Evolutionary conservation across 257 asterid genomes (phyloP).

Genomic region (Petunia secreta): DNA sequence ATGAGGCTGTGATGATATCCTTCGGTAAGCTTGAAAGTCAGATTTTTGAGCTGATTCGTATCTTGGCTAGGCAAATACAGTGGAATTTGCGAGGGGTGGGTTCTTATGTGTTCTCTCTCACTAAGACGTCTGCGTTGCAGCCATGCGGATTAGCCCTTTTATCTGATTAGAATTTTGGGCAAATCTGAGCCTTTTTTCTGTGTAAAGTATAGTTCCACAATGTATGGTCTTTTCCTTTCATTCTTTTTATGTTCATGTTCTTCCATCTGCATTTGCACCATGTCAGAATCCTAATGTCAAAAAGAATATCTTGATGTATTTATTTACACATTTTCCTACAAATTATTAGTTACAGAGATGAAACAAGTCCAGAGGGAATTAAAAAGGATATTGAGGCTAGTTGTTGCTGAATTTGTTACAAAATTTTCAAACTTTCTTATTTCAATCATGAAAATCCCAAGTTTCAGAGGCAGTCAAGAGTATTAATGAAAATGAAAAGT

Average conservation of each 20-base stretch:
- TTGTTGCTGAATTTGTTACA: not conserved
- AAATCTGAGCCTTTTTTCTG: slow-evolving; percentile 11
- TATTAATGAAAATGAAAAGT: not conserved
- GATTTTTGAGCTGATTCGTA: slow-evolving; percentile 19
- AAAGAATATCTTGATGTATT: not conserved
- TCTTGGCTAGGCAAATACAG: slow-evolving; percentile 36
- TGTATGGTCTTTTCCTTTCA: not conserved
- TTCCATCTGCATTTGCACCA: not conserved
- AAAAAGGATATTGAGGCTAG: not conserved
- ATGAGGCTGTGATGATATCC: slow-evolving; percentile 37
- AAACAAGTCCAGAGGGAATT: not conserved
- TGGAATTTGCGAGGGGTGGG: slow-evolving; percentile 10
- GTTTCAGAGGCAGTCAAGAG: not conserved
- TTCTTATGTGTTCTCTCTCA: not conserved
- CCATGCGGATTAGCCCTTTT: not conserved
- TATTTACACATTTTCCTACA: not conserved
- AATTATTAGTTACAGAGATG: not conserved
- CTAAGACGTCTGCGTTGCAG: slow-evolving; percentile 14
- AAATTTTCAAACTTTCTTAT: not conserved
- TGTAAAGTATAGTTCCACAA: not conserved
- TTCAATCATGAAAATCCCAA: slow-evolving; percentile 10
- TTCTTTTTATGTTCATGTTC: too few species aligned
- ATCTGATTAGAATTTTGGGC: not conserved
- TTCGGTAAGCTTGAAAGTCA: slow-evolving; percentile 25
- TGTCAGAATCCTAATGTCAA: not conserved